Conservation (phyloP, 1,284 basidiomycete species). For the Dichomitus squalens region DNA sequence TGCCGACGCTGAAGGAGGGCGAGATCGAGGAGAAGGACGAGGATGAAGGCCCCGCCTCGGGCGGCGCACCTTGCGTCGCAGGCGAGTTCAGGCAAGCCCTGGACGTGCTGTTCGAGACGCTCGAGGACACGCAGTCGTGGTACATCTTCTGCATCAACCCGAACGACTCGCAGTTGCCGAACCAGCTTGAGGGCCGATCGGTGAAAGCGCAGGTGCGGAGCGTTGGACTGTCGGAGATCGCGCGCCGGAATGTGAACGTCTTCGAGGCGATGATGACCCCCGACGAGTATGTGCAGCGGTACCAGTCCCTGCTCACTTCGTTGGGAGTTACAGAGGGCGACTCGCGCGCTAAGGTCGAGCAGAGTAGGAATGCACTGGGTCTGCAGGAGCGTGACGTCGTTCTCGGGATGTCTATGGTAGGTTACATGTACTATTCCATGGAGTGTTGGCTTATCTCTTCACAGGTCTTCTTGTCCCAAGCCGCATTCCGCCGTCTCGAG, state of each 20-base stretch:
- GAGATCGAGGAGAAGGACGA: slow-evolving; percentile 60
- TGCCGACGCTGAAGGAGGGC: slow-evolving; percentile 60
- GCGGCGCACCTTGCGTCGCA: slow-evolving; percentile 71
- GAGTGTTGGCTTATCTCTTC: background rate
- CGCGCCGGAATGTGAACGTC: slow-evolving; percentile 63
- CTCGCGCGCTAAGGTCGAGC: slow-evolving; percentile 55
- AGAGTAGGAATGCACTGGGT: slow-evolving; percentile 63
- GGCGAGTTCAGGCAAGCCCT: slow-evolving; percentile 88
- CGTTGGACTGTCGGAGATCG: slow-evolving; percentile 80
- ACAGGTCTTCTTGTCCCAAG: slow-evolving; percentile 90
- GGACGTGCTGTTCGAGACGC: slow-evolving; percentile 84
- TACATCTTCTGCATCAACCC: slow-evolving; percentile 92
- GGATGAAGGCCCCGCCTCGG: slow-evolving; percentile 35
- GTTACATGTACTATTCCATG: slow-evolving; percentile 10
- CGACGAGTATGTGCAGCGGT: slow-evolving; percentile 87
- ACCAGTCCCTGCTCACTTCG: slow-evolving; percentile 59
- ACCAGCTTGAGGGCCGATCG: slow-evolving; percentile 89
- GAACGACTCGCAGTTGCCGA: slow-evolving; percentile 93
- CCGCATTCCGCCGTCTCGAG: slow-evolving; percentile 88
- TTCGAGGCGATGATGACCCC: slow-evolving; percentile 89
- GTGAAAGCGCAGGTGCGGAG: slow-evolving; percentile 93
- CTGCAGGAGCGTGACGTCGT: slow-evolving; percentile 78
- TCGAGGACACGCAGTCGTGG: slow-evolving; percentile 92
- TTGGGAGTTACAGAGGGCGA: slow-evolving; percentile 54
- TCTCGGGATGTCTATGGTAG: slow-evolving; percentile 79